Conservation (phyloP, 805 yeast species). For the Saturnispora bothae region DNA sequence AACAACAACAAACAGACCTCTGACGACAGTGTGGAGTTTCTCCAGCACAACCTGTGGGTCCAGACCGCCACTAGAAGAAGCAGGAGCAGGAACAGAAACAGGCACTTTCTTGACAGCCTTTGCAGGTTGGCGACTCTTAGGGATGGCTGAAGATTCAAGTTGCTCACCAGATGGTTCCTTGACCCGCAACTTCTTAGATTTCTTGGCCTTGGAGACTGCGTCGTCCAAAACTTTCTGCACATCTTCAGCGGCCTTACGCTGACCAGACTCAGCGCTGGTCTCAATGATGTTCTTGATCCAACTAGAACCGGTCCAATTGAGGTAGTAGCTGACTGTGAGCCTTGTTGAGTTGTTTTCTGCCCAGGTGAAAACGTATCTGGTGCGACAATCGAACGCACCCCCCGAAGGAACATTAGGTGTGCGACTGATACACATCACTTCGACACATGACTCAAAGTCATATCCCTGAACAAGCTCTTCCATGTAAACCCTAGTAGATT, state of each 20-base stretch:
- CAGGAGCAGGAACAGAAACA: too few species aligned
- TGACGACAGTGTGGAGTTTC: too few species aligned
- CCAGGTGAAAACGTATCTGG: slow-evolving; percentile 72
- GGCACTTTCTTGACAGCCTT: too few species aligned
- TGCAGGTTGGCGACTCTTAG: too few species aligned
- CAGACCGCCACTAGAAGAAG: too few species aligned
- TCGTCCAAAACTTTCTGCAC: too few species aligned
- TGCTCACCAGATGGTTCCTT: too few species aligned
- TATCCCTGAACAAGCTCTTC: slow-evolving; percentile 47
- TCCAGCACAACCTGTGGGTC: too few species aligned
- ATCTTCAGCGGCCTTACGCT: slow-evolving; percentile 44
- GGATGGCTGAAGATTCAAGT: too few species aligned
- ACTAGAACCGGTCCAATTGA: slow-evolving; percentile 84
- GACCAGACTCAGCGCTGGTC: slow-evolving; percentile 75
- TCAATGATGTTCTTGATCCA: slow-evolving; percentile 91
- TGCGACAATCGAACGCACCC: slow-evolving; percentile 60
- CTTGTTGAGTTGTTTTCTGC: slow-evolving; percentile 48
- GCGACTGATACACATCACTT: slow-evolving; percentile 49
- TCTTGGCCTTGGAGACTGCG: too few species aligned
- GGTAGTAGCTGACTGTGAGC: slow-evolving; percentile 55
- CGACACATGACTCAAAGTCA: slow-evolving; percentile 45
- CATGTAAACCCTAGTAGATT: slow-evolving; percentile 62
- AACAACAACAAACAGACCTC: too few species aligned
- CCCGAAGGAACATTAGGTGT: slow-evolving; percentile 98
- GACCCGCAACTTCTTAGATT: too few species aligned